These are phyloP conservation scores for Arthromyces matolae DNA, from an alignment of 768 basidiomycete species.

Conservation along the genomic window DNA sequence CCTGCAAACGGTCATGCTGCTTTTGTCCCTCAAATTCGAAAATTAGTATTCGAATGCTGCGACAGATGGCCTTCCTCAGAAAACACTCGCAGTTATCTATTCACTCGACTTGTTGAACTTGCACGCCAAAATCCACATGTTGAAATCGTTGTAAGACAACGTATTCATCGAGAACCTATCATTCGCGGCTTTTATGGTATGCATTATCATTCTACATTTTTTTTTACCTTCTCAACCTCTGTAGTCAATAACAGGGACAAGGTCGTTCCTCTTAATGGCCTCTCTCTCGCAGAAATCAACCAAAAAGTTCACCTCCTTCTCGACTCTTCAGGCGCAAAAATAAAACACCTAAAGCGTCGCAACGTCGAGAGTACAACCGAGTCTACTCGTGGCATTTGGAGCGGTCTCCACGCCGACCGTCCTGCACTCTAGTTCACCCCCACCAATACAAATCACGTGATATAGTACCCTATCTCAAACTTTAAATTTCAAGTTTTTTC, in stretches of 20 bases:
- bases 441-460: slow-evolving; percentile 30
- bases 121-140: slow-evolving; percentile 78
- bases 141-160: slow-evolving; percentile 78
- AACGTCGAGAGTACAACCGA: slow-evolving; percentile 77
- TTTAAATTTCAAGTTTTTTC: slow-evolving; percentile 1
- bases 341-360: slow-evolving; percentile 72
- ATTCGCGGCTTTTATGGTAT: slow-evolving; percentile 80
- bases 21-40: slow-evolving; percentile 77
- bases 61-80: slow-evolving; percentile 76
- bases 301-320: slow-evolving; percentile 80
- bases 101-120: slow-evolving; percentile 56
- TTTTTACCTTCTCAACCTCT: slow-evolving; percentile 14
- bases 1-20: slow-evolving; percentile 73
- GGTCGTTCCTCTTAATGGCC: slow-evolving; percentile 74
- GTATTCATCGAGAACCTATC: slow-evolving; percentile 73
- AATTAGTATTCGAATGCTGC: slow-evolving; percentile 87
- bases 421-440: slow-evolving; percentile 30
- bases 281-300: slow-evolving; percentile 70
- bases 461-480: background rate
- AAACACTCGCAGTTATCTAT: slow-evolving; percentile 67
- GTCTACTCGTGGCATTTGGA: slow-evolving; percentile 86
- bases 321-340: slow-evolving; percentile 84
- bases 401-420: slow-evolving; percentile 77
- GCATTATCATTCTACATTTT: slow-evolving; percentile 10
- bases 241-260: slow-evolving; percentile 86